These are phyloP conservation scores for Cicer yamashitae DNA, from an alignment of 306 rosid species.

Conservation along the genomic window DNA sequence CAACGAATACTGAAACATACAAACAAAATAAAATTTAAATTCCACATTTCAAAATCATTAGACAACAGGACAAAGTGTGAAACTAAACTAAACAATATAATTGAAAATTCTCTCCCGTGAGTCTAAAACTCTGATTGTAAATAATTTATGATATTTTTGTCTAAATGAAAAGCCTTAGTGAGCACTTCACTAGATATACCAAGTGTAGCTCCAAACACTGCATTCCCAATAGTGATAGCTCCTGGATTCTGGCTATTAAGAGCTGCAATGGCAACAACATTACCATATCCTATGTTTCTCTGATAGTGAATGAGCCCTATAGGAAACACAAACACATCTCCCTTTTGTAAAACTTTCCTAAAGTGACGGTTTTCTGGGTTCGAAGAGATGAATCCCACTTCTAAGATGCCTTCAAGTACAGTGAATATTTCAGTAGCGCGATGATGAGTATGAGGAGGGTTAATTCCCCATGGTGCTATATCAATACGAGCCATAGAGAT, in stretches of 20 bases:
- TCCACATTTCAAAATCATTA: background rate
- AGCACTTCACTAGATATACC: constrained; percentile 33
- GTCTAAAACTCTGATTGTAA: constrained; percentile 48
- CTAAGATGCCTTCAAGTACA: constrained; percentile 43
- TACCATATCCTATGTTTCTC: constrained; percentile 44
- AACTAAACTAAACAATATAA: background rate
- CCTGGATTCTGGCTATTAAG: constrained; percentile 53
- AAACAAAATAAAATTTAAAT: background rate
- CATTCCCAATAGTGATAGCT: constrained; percentile 47
- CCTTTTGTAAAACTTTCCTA: constrained; percentile 39
- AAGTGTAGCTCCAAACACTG: constrained; percentile 51
- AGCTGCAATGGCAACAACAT: constrained; percentile 52
- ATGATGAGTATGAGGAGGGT: constrained; percentile 58
- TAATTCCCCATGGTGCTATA: constrained; percentile 49
- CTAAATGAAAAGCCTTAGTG: constrained; percentile 43
- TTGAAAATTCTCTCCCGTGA: background rate
- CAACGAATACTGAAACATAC: background rate
- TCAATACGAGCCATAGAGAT: constrained; percentile 50
- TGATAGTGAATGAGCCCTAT: constrained; percentile 50
- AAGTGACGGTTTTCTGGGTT: constrained; percentile 51
- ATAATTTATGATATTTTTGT: background rate
- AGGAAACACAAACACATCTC: constrained; percentile 57
- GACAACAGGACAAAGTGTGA: background rate
- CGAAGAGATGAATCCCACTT: constrained; percentile 56
- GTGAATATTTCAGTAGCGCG: constrained; percentile 50